Evolutionary conservation across 108 stramenopile genomes (phyloP).

Genomic region (Nitzschia sp.): DNA sequence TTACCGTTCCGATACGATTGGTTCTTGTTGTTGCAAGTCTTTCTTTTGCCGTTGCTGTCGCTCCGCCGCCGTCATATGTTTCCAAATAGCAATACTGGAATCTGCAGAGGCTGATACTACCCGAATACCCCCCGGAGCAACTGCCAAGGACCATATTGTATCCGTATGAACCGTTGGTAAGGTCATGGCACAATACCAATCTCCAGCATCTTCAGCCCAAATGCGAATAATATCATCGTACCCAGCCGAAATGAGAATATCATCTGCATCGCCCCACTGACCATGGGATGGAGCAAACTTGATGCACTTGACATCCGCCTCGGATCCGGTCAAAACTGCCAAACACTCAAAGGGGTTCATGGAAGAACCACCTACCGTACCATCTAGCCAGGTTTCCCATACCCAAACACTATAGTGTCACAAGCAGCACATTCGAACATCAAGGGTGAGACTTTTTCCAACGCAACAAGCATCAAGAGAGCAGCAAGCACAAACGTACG

Average conservation of each 20-base stretch:
- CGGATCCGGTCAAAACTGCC: slow-evolving; percentile 92
- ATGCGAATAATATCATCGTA: slow-evolving; percentile 93
- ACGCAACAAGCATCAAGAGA: neutral
- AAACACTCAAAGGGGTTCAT: slow-evolving; percentile 89
- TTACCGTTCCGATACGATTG: too few species aligned
- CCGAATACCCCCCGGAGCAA: slow-evolving; percentile 75
- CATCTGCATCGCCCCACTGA: slow-evolving; percentile 80
- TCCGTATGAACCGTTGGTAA: slow-evolving; percentile 64
- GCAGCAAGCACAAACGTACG: slow-evolving; percentile 16
- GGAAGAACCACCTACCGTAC: slow-evolving; percentile 62
- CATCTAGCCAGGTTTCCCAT: slow-evolving; percentile 88
- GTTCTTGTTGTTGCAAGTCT: slow-evolving; percentile 2
- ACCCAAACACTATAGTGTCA: slow-evolving; percentile 80
- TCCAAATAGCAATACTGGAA: slow-evolving; percentile 72
- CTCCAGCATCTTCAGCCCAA: slow-evolving; percentile 95
- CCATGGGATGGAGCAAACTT: slow-evolving; percentile 80
- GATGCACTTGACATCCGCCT: slow-evolving; percentile 93
- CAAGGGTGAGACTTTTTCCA: neutral
- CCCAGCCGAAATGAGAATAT: slow-evolving; percentile 75
- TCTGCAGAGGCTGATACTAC: slow-evolving; percentile 79
- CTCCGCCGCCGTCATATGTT: slow-evolving; percentile 63
- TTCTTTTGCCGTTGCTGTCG: slow-evolving; percentile 15
- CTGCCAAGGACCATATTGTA: slow-evolving; percentile 89
- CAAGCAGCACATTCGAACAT: neutral
- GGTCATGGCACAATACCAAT: slow-evolving; percentile 91